These are phyloP conservation scores for Pyrenophora tritici-repentis DNA, from an alignment of 2,329 filamentous ascomycete genomes.

Conservation along the genomic window DNA sequence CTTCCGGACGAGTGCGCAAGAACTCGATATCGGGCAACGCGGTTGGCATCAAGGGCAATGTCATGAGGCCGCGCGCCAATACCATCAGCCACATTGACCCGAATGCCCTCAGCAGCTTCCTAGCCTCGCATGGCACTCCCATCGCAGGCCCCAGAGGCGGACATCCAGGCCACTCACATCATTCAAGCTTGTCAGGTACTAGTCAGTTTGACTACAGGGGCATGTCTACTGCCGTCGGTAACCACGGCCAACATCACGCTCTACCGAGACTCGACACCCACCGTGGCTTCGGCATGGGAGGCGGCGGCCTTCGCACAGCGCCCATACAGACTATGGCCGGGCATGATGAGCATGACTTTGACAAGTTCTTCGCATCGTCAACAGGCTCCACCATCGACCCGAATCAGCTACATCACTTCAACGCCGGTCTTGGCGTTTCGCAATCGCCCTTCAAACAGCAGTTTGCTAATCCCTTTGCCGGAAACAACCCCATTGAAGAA, in stretches of 20 bases:
- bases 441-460: conserved; percentile 54
- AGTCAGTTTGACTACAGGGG: conserved; percentile 69
- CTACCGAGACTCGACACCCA: conserved; percentile 85
- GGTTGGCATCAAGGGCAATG: conserved; percentile 54
- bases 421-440: conserved; percentile 68
- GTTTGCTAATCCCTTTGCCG: conserved; percentile 58
- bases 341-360: conserved; percentile 68
- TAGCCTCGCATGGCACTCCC: conserved; percentile 61
- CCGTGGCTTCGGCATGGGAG: conserved; percentile 68
- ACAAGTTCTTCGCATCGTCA: conserved; percentile 68
- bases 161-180: conserved; percentile 65
- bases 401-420: conserved; percentile 82
- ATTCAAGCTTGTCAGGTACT: conserved; percentile 74
- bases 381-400: conserved; percentile 65
- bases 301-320: conserved; percentile 78
- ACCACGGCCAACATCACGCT: conserved; percentile 68
- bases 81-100: conserved; percentile 94
- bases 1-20: conserved; percentile 80
- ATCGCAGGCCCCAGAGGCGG: conserved; percentile 57
- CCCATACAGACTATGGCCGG: conserved; percentile 57
- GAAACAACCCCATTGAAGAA: conserved; percentile 64
- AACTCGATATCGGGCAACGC: conserved; percentile 77
- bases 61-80: conserved; percentile 87
- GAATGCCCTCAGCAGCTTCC: conserved; percentile 69
- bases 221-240: conserved; percentile 71